Evolutionary conservation across 495 filamentous ascomycete genomes (phyloP).

Genomic region (Saxophila tyrrhenica): DNA sequence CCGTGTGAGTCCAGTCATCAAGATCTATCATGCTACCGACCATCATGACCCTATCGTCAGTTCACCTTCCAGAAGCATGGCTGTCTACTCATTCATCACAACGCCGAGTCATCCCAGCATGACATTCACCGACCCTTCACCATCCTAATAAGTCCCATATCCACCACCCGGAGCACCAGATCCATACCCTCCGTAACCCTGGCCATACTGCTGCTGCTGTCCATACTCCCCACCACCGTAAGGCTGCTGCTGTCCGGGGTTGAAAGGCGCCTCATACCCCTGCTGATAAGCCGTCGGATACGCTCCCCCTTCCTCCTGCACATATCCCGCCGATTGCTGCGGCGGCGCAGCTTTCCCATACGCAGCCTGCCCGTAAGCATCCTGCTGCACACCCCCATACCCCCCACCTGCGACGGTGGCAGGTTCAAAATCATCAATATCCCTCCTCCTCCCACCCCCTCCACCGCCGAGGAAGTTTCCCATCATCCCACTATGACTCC

Average conservation of each 20-base stretch:
- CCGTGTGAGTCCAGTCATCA: too few species aligned
- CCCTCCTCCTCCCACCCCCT: neutral
- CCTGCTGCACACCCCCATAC: neutral
- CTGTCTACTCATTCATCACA: too few species aligned
- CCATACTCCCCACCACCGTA: neutral
- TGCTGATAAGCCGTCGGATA: slow-evolving; percentile 30
- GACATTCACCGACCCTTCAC: too few species aligned
- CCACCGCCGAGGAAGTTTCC: slow-evolving; percentile 8
- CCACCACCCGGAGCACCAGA: too few species aligned
- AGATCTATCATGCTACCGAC: too few species aligned
- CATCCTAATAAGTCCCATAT: neutral
- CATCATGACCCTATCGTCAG: too few species aligned
- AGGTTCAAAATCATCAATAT: neutral
- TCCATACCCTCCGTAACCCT: neutral
- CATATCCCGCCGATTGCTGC: slow-evolving; percentile 10
- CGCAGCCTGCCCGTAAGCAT: slow-evolving; percentile 16
- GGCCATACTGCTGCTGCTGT: neutral
- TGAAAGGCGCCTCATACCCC: slow-evolving; percentile 26
- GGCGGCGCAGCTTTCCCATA: slow-evolving; percentile 12
- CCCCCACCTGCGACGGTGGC: neutral
- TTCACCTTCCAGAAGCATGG: too few species aligned
- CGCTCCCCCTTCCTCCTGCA: slow-evolving; percentile 14
- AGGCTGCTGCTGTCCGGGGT: slow-evolving; percentile 9
- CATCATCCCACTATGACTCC: slow-evolving; percentile 9
- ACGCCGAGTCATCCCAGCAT: too few species aligned